phyloP scores from a whole-genome alignment of 139 green algal genomes.

The Pycnococcus provasolii region DNA sequence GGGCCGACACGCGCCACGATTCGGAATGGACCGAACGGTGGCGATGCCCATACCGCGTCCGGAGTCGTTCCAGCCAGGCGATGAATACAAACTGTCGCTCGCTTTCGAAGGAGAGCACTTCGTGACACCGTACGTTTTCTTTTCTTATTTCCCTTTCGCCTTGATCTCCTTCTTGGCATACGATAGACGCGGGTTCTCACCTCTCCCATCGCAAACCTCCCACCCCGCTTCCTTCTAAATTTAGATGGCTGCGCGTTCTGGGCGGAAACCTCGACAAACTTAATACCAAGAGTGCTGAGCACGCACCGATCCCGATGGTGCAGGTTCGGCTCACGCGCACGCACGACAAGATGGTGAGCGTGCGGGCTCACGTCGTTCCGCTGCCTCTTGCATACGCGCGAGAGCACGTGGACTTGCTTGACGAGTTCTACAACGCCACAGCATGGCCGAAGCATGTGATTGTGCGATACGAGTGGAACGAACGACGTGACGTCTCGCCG shows the following conservation, averaged over 20 bases:
- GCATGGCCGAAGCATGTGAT: conserved; percentile 10
- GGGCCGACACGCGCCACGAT: conserved; percentile 29
- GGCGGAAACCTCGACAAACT: conserved; percentile 1
- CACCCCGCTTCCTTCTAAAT: background rate
- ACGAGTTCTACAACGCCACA: background rate
- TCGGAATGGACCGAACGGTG: conserved; percentile 19
- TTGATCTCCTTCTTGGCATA: background rate
- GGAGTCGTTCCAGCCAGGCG: conserved; percentile 8
- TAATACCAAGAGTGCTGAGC: conserved; percentile 11
- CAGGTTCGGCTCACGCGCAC: conserved; percentile 9
- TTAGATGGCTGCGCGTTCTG: conserved; percentile 20
- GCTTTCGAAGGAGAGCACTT: background rate
- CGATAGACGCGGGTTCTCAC: conserved; percentile 8
- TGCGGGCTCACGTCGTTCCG: conserved; percentile 12
- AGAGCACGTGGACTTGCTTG: background rate
- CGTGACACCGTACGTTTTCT: background rate
- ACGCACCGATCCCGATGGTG: background rate
- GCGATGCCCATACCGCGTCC: conserved; percentile 22
- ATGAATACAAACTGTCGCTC: conserved; percentile 27
- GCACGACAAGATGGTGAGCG: conserved; percentile 8
- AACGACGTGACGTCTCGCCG: background rate
- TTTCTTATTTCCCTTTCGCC: background rate
- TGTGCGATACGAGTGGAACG: conserved; percentile 3
- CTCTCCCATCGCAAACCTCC: background rate
- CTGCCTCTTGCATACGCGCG: conserved; percentile 2